Conservation (phyloP, 352 stramenopile genomes). For the Globisporangium viniferum region DNA sequence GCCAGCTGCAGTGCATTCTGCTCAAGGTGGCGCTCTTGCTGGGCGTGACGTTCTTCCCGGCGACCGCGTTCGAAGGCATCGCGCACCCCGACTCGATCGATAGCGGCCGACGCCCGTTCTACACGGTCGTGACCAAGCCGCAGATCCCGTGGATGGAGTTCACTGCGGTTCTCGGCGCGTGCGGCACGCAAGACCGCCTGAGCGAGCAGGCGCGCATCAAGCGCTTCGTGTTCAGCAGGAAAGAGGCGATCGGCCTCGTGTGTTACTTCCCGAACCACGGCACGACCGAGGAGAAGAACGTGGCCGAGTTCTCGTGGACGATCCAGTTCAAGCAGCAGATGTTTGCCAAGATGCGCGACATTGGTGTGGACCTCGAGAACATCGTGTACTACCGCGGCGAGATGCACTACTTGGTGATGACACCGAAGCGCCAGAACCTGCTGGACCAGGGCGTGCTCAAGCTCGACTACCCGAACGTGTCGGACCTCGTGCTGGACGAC, state of each 20-base stretch:
- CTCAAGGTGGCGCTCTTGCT: conserved; percentile 79
- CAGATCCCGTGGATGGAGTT: conserved; percentile 82
- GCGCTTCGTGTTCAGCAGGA: conserved; percentile 77
- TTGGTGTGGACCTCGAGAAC: conserved; percentile 78
- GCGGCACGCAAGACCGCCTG: conserved; percentile 67
- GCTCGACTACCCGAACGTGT: conserved; percentile 57
- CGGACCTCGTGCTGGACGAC: conserved; percentile 59
- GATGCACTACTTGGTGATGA: conserved; percentile 88
- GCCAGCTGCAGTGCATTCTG: conserved; percentile 81
- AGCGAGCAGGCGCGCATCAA: conserved; percentile 63
- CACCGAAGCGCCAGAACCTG: conserved; percentile 71
- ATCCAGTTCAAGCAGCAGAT: conserved; percentile 85
- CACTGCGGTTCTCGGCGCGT: conserved; percentile 61
- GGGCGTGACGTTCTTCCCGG: conserved; percentile 63
- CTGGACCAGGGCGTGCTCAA: conserved; percentile 72
- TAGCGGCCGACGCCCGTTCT: conserved; percentile 60
- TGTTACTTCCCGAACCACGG: conserved; percentile 78
- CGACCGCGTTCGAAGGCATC: conserved; percentile 60
- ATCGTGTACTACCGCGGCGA: conserved; percentile 85
- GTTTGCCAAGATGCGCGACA: conserved; percentile 73
- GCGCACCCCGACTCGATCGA: conserved; percentile 48
- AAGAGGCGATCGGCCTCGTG: conserved; percentile 77
- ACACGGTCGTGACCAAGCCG: conserved; percentile 65
- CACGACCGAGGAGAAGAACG: conserved; percentile 71
- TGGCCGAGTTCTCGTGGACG: conserved; percentile 82